These are phyloP conservation scores for Nemania abortiva DNA, from an alignment of 2,329 filamentous ascomycete genomes.

Conservation along the genomic window DNA sequence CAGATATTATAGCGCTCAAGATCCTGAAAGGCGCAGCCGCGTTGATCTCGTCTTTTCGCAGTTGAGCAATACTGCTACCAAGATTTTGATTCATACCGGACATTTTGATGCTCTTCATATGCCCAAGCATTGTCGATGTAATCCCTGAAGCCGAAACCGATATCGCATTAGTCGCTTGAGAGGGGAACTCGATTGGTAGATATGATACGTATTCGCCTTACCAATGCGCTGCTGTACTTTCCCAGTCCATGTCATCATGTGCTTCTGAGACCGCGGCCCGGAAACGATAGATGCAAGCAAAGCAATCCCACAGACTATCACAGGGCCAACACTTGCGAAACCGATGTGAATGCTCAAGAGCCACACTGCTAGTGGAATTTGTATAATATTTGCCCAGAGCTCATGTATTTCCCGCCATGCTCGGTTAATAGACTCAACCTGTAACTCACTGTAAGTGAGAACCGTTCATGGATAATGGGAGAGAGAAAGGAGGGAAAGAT, in stretches of 20 bases:
- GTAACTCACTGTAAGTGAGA: no score
- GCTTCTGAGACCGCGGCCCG: no score
- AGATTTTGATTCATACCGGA: constrained; percentile 45
- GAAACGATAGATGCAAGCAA: no score
- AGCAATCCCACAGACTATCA: constrained; percentile 47
- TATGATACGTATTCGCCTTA: no score
- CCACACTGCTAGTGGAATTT: constrained; percentile 60
- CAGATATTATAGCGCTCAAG: constrained; percentile 11
- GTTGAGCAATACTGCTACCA: constrained; percentile 14
- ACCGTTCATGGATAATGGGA: no score
- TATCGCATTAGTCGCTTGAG: no score
- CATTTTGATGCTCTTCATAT: constrained; percentile 59
- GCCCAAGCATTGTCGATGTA: constrained; percentile 50
- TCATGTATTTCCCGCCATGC: constrained; percentile 52
- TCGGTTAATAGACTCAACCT: no score
- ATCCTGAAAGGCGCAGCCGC: constrained; percentile 51
- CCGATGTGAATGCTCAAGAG: constrained; percentile 62
- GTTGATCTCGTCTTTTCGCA: constrained; percentile 55
- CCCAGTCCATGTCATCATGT: constrained; percentile 51
- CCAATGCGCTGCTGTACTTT: constrained; percentile 51
- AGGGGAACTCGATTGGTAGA: no score
- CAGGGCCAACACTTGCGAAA: constrained; percentile 59
- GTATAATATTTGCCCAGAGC: constrained; percentile 56
- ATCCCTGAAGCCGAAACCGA: no score
- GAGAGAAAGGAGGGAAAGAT: no score